Evolutionary conservation across 345 rosid species (phyloP), one percentile per base, ranked within the genome.

Genomic region (Populus tremula): DNA sequence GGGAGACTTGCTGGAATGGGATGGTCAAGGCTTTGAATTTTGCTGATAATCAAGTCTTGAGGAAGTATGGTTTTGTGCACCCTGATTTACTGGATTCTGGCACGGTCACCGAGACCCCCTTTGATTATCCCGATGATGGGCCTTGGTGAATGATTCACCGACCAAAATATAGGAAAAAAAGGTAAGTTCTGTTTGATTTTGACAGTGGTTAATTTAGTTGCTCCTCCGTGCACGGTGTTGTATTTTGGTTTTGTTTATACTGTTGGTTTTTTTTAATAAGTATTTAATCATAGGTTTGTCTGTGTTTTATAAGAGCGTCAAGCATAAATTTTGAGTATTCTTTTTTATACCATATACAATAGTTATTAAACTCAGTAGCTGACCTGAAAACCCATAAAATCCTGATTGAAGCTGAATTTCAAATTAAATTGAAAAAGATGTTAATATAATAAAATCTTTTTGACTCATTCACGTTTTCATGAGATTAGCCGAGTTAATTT

Each of bases 1-100:
- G 94, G 21, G 91, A 93, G 82, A 80, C 88, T 66, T 96, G 99
- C 67, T 88, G 91, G 93, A 75, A 87, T 21, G 86, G 88, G 75
- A 93, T 96, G 97, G 84, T 88, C 45, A 89, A 84, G 84, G 97
- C 98, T n/a, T 75, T 96, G 80, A 93, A 92, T 74, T 96, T 93
- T 33, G 99, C 99, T 0, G 99, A 96, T 83, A 96, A 93, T 83
- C 99, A 96, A 82, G 98, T 96, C 71, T 85, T 96, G 69, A 78
- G 92, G 67, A 91, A 82, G 59, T 96, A 88, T 80, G 99, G 99
- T 41, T 96, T 89, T 66, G 76, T 89, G 65, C 97, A 85, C 78
- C 90, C 90, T 66, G 92, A 91, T 86, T 79, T 91, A 76, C 81
- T 79, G 47, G 90, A 91, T 72, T 87, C 92, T 5, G 76, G 82